Evolutionary conservation across 2,329 filamentous ascomycete genomes (phyloP), one percentile per base, ranked within the genome.

Genomic region (Nigrospora sphaerica): DNA sequence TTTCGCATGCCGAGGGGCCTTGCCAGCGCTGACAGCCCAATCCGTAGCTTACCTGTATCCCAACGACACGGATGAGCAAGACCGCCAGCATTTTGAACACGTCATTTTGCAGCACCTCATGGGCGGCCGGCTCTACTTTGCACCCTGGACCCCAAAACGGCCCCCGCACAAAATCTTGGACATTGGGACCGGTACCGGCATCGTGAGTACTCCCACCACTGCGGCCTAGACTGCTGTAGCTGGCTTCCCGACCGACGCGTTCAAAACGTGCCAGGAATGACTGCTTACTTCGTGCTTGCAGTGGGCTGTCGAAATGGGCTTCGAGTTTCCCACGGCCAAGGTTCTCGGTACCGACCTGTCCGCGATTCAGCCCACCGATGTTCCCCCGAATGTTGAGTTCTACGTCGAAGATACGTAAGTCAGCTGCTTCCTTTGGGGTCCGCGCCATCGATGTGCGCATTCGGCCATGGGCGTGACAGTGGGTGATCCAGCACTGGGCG

Each of bases 331-430:
- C 12, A 58, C 72, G 4, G 67, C 82, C 12, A 64, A 74, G 49
- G 71, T 87, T 31, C 73, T 75, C 42, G 83, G 81, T 32, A 84
- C 78, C 10, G 83, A 87, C 55, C 69, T 87, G 6, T 85, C 81
- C 1, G 81, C 83, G 2, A 81, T 86, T 23, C 83, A 87, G 57
- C 81, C 83, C 3, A 67, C 67, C 5, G 70, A 77, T 41, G 82
- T 88, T 1, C 85, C 86, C 0, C 75, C 78, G 16, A 91, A 91
- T 51, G 83, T 89, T 13, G 78, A 81, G 51, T 91, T 91, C 53
- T 80, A 81, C 49, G 75, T 91, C 39, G 85, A 89, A 57, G 85
- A 90, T 56, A 73, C 73, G 61, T 67, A 56, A 60, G 43, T 50
- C 33, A 7, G 45, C 35, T 38, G 17, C 66, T 65, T 66, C 58